Evolutionary conservation across 805 yeast genomes (phyloP), one percentile per base, ranked within the genome.

Genomic region (Saccharomycopsis olivae): DNA sequence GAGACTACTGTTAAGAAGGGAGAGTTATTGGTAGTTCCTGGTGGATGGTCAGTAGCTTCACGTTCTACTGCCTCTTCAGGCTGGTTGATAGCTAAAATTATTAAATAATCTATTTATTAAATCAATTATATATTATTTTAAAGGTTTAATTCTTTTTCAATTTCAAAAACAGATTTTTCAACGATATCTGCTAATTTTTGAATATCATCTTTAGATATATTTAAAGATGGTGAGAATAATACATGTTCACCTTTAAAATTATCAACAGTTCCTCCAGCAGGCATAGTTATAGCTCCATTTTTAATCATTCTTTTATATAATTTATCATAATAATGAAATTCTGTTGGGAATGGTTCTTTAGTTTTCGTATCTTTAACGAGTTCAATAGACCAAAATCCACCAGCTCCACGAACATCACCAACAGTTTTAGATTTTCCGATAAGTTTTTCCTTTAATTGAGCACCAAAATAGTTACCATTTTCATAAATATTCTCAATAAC

Each of bases 391-490:
- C 77, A 64, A 57, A 75, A 75, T 29, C 73, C 69, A 46, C 81
- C 82, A 42, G 71, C 60, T 40, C 83, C 83, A 56, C 83, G 66
- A 29, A 75, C 67, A 48, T 75, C 76, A 43, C 79, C 82, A 17
- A 65, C 74, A 38, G 65, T 60, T 38, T 56, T 56, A 43, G 51
- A 52, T 35, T 58, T 57, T 9, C 47, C 33, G n/a, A 52, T 36
- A 15, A 68, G 48, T 29, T 55, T 54, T 24, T 56, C 56, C 43
- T 56, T 54, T 36, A 71, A 54, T 47, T 53, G 56, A 14, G 48
- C 50, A 45, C 64, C 71, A 49, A 71, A 47, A 44, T 64, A 55
- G 41, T 51, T 60, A 44, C 77, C 78, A 50, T 52, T 58, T 35
- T 57, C 54, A 48, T 59, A 57, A 33, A 68, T 64, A 52, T 70